Base-by-base conservation (phyloP, 2,329 filamentous ascomycete genomes). In the Fusarium sp. region DNA sequence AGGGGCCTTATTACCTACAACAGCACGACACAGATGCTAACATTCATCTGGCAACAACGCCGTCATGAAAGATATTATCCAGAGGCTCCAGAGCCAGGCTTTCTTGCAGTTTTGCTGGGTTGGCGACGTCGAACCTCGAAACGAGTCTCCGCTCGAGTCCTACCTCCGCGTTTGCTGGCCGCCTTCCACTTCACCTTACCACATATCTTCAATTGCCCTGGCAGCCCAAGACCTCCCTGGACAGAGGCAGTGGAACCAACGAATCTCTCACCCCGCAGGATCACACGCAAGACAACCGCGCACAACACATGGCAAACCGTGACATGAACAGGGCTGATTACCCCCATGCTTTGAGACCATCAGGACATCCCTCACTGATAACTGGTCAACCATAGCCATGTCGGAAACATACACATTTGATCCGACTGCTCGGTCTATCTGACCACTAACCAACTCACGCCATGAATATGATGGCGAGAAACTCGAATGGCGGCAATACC, bases 391-490 rank as follows among this genome's bases (percentile, higher is more conserved):
- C 55, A 67, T 48, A 49, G 42, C 68, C 59, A 68, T 59, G 48
- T 59, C 47, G 39, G 67, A 60, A 56, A 45, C 59, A 44, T 60
- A 47, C 41, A 72, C 26, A 42, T 41, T 65, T 47, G 24, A 44
- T 68, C 59, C 57, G 56, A 57, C 51, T 57, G 47, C 48, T 70
- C 33, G 35, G 51, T 72, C 60, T 47, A 66, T 68, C 71, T 75
- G 64, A 47, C 60, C 71, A 75, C 68, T 42, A 36, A 36, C 18
- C 52, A 49, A 48, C 74, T 76, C 76, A 76, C 66, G 73, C 71
- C 72, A 77, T 76, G 35, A 26, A 24, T 51, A 76, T 78, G 66
- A 66, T 75, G 60, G 42, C 66, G 62, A 68, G 45, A 54, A 57
- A 60, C 41, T 61, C 65, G 35, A 56, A 47, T 47, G 26, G 63